phyloP scores from a whole-genome alignment of 106 monocot species.

The Gastrodia elata region DNA sequence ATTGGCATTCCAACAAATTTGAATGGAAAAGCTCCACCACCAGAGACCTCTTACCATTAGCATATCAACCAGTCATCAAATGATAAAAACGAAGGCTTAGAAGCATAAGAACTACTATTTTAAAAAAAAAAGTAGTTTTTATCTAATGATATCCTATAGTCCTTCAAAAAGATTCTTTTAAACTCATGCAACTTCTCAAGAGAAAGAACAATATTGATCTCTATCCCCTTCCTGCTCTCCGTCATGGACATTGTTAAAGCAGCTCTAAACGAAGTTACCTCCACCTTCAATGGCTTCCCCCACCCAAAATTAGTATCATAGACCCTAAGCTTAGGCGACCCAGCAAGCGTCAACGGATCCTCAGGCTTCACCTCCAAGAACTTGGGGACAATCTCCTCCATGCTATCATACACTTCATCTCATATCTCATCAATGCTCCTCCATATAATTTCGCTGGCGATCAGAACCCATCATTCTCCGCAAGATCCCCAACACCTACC shows the following conservation, averaged over 20 bases:
- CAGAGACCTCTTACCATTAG: too few species aligned
- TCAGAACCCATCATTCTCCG: slow-evolving; percentile 5
- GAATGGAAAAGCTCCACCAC: too few species aligned
- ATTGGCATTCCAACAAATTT: too few species aligned
- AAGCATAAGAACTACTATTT: too few species aligned
- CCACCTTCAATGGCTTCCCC: slow-evolving; percentile 14
- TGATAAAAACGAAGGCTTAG: too few species aligned
- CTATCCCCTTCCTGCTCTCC: slow-evolving; percentile 16
- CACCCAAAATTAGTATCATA: slow-evolving; percentile 18
- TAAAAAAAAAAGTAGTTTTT: too few species aligned
- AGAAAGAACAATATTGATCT: slow-evolving; percentile 10
- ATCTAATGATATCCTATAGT: too few species aligned
- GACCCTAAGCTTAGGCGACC: slow-evolving; percentile 15
- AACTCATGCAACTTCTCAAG: too few species aligned
- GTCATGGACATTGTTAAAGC: slow-evolving; percentile 6
- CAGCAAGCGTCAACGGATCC: slow-evolving; percentile 2
- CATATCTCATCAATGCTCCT: background rate
- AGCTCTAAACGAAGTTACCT: slow-evolving; percentile 4
- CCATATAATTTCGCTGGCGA: slow-evolving; percentile 11
- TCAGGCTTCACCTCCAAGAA: background rate
- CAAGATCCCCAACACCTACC: background rate
- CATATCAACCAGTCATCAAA: too few species aligned
- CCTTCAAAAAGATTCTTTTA: too few species aligned
- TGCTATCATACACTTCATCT: background rate
- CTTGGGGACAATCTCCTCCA: background rate